Evolutionary conservation across 352 stramenopile species (phyloP).

Genomic region (Phytophthora megakarya): DNA sequence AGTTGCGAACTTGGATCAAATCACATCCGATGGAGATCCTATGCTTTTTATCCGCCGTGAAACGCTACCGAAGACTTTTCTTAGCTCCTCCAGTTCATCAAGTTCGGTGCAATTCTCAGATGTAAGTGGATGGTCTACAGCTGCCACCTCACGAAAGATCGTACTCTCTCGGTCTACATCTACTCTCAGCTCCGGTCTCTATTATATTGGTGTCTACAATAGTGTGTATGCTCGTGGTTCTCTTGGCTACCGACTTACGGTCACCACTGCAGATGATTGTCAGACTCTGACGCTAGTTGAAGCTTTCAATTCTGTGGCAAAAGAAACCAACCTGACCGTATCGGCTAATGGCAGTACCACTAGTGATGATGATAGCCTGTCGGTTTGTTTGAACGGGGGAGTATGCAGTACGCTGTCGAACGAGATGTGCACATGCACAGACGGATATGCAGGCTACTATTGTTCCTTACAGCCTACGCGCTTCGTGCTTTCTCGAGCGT

Average conservation of each 20-base stretch:
- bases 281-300: constrained; percentile 18
- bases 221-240: constrained; percentile 57
- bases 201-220: constrained; percentile 81
- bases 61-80: constrained; percentile 47
- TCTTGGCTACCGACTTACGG: constrained; percentile 56
- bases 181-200: constrained; percentile 71
- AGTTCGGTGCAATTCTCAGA: constrained; percentile 64
- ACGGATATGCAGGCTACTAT: constrained; percentile 39
- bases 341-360: constrained; percentile 6
- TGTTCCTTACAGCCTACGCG: constrained; percentile 45
- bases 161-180: constrained; percentile 60
- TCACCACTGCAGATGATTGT: constrained; percentile 61
- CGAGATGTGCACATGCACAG: constrained; percentile 54
- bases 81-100: constrained; percentile 27
- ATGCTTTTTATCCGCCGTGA: constrained; percentile 78
- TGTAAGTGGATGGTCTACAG: constrained; percentile 49
- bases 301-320: constrained; percentile 18
- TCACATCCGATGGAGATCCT: constrained; percentile 53
- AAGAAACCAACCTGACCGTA: constrained; percentile 13
- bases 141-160: constrained; percentile 49
- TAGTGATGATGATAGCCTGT: constrained; percentile 21
- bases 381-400: constrained; percentile 52
- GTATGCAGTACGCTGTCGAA: constrained; percentile 55
- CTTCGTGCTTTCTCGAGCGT: constrained; percentile 13
- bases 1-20: constrained; percentile 47